Base-by-base conservation (phyloP, 2,329 filamentous ascomycete genomes). In the Xylaria multiplex region DNA sequence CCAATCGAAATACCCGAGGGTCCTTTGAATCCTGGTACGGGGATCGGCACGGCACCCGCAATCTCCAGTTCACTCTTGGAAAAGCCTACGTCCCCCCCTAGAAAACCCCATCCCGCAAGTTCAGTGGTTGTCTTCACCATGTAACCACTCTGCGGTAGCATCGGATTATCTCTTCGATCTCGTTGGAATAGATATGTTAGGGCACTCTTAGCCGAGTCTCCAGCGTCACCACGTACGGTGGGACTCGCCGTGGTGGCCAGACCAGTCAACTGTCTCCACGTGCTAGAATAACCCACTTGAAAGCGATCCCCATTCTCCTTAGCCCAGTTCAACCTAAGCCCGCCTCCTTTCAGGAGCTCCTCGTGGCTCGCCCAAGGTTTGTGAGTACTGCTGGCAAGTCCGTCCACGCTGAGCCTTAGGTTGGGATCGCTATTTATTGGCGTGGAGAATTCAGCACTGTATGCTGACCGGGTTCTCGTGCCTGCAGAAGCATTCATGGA, bases 341-440 rank as follows among this genome's bases (percentile, higher is more conserved):
- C 90, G 22, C 87, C 93, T 16, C 94, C 93, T 75, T 90, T 92
- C 22, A 96, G 81, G 2, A 90, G 89, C 80, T 99, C 95, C 73
- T 98, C 95, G 76, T 99, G 95, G 70, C 92, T 96, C 24, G 96
- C 93, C 92, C 93, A 98, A 13, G 90, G 87, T 80, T 98, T 97
- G 68, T 95, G 87, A 0, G 93, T 96, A 50, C 93, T 90, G 68
- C 92, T 97, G 9, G 91, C 90, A 50, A 97, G 83, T 1, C 87
- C 93, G 71, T 97, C 94, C 66, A 97, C 74, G 71, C 95, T 90
- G 67, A 93, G 83, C 67, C 91, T 87, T 73, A 93, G 82, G 76
- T 97, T 90, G 0, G 96, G 94, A 77, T 97, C 92, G 79, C 91
- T 92, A 62, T 92, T 83, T 53, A 99, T 83, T 0, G 96, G 96